Evolutionary conservation across 2,329 filamentous ascomycete species (phyloP).

Genomic region (Lachnellula subtilissima): DNA sequence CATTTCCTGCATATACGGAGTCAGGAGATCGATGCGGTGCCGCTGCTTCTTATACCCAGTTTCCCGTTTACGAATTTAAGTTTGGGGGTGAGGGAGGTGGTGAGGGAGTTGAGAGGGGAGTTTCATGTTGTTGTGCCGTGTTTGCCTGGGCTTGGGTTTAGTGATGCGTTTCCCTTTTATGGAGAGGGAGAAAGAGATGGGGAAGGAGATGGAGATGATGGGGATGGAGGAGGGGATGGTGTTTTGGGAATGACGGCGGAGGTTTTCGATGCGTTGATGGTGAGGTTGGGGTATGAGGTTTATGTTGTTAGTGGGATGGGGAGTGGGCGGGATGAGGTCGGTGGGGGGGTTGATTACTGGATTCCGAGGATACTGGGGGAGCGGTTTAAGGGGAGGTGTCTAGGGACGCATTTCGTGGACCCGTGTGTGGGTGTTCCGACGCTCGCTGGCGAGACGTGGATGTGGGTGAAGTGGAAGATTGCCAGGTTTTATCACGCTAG

Average conservation of each 20-base stretch:
- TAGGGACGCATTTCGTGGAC: constrained; percentile 57
- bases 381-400: constrained; percentile 43
- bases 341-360: constrained; percentile 46
- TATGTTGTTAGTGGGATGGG: constrained; percentile 55
- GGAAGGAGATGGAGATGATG: no score
- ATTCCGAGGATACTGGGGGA: constrained; percentile 45
- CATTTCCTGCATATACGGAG: constrained; percentile 63
- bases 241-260: constrained; percentile 43
- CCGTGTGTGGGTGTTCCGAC: constrained; percentile 50
- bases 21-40: constrained; percentile 48
- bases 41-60: constrained; percentile 59
- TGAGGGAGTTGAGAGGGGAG: constrained; percentile 21
- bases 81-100: constrained; percentile 32
- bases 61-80: constrained; percentile 63
- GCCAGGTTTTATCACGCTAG: constrained; percentile 45
- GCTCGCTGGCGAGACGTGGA: constrained; percentile 38
- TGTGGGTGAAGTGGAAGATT: constrained; percentile 52
- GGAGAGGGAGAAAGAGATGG: background rate
- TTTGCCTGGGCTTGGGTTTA: constrained; percentile 63
- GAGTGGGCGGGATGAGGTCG: constrained; percentile 41
- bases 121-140: constrained; percentile 65
- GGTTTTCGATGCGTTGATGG: constrained; percentile 56
- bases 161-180: constrained; percentile 48
- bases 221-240: constrained; percentile 32
- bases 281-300: constrained; percentile 50